phyloP scores from a whole-genome alignment of 345 rosid species.

The Eucalyptus pauciflora region DNA sequence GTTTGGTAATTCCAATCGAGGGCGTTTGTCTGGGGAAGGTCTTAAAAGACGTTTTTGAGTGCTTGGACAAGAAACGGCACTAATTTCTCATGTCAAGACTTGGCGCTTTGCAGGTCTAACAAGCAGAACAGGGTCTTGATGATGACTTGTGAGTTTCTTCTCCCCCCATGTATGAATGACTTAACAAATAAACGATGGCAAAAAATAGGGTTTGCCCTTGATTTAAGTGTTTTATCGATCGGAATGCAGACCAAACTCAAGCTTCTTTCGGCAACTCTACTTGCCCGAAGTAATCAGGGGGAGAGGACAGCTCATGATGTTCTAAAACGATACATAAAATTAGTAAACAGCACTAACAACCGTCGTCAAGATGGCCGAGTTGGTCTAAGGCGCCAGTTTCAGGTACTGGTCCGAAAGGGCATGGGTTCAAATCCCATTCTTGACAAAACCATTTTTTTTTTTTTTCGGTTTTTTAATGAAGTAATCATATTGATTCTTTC shows the following conservation, averaged over 20 bases:
- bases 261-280: not conserved
- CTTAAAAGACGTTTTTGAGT: not conserved
- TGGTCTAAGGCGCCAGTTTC: slow-evolving; percentile 99
- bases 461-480: not conserved
- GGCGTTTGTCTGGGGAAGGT: rapidly evolving
- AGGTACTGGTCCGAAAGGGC: slow-evolving; percentile 98
- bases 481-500: not conserved
- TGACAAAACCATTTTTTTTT: slow-evolving; percentile 9
- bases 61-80: not conserved
- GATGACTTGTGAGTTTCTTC: not conserved
- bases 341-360: rapidly evolving
- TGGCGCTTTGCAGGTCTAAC: not conserved
- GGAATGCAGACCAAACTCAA: not conserved
- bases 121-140: not conserved
- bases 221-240: not conserved
- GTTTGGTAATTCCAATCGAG: not conserved
- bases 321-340: rapidly evolving
- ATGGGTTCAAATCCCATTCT: slow-evolving; percentile 97
- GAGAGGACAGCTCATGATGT: not conserved
- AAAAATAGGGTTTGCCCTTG: not conserved
- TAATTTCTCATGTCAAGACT: not conserved
- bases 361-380: slow-evolving; percentile 36
- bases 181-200: not conserved
- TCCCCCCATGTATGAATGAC: not conserved
- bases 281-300: not conserved